Conservation (phyloP, 768 basidiomycete genomes). For the Hericium rajendrae region DNA sequence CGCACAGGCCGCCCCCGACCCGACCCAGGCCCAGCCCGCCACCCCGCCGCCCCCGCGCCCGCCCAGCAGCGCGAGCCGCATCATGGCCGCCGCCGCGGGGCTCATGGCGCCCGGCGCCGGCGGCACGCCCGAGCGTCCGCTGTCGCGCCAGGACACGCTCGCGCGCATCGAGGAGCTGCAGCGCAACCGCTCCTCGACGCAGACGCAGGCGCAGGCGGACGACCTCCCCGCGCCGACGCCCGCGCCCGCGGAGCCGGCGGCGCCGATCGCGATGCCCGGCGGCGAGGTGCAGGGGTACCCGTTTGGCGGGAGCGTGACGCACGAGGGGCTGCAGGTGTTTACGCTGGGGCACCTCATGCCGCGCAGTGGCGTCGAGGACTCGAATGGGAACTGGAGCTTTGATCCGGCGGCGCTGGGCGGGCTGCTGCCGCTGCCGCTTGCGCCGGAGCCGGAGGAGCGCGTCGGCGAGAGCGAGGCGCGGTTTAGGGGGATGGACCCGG, state of each 20-base stretch:
- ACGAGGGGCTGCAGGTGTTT: constrained; percentile 70
- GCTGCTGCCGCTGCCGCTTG: constrained; percentile 3
- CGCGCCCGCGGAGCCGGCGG: constrained; percentile 3
- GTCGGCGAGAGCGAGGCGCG: neutral
- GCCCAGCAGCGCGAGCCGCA: constrained; percentile 18
- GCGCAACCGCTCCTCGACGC: constrained; percentile 14
- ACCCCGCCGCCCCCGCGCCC: constrained; percentile 14
- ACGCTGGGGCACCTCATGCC: constrained; percentile 74
- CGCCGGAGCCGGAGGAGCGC: constrained; percentile 1
- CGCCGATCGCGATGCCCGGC: neutral
- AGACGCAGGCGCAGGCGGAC: neutral
- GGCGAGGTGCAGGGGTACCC: neutral
- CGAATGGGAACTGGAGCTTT: constrained; percentile 54
- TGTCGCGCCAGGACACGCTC: constrained; percentile 36
- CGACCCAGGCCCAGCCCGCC: neutral
- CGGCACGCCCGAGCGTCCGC: constrained; percentile 17
- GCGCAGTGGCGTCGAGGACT: constrained; percentile 37
- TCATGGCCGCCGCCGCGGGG: constrained; percentile 22
- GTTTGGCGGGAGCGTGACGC: constrained; percentile 15
- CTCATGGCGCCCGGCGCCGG: constrained; percentile 18
- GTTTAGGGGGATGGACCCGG: neutral
- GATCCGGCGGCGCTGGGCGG: constrained; percentile 29
- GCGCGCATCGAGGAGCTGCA: constrained; percentile 46
- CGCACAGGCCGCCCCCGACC: neutral
- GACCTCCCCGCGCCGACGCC: constrained; percentile 6